These are phyloP conservation scores for Cladosporium oxysporum DNA, from an alignment of 2,329 filamentous ascomycete species.

Conservation along the genomic window DNA sequence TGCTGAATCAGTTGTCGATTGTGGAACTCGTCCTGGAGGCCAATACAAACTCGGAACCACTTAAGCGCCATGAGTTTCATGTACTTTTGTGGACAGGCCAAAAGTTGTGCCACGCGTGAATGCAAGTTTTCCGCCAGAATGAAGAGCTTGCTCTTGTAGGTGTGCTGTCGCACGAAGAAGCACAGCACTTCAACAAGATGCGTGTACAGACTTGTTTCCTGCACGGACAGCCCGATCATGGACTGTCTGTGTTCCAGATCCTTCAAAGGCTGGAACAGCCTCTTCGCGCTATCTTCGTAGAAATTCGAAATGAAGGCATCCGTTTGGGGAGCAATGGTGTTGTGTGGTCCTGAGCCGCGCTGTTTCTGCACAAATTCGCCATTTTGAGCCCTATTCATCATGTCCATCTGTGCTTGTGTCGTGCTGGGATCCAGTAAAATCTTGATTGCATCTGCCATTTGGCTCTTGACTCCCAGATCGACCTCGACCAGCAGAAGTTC, in stretches of 20 bases:
- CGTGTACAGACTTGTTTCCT: conserved; percentile 85
- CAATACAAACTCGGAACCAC: conserved; percentile 86
- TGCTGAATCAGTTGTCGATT: conserved; percentile 80
- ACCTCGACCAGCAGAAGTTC: conserved; percentile 88
- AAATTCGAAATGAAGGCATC: conserved; percentile 84
- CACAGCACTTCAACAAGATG: conserved; percentile 91
- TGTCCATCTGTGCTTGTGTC: conserved; percentile 61
- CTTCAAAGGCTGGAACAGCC: conserved; percentile 83
- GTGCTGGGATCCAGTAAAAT: conserved; percentile 78
- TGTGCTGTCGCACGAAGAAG: conserved; percentile 90
- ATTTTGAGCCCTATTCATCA: conserved; percentile 55
- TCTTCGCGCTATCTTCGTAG: conserved; percentile 82
- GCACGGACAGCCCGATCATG: conserved; percentile 65
- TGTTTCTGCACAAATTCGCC: conserved; percentile 68
- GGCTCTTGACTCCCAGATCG: conserved; percentile 91
- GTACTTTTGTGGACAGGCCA: conserved; percentile 84
- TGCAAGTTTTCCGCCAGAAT: conserved; percentile 78
- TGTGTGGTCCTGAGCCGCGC: conserved; percentile 40
- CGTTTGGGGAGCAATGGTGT: conserved; percentile 62
- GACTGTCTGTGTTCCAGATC: conserved; percentile 66
- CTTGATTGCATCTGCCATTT: conserved; percentile 93
- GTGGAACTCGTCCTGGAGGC: conserved; percentile 88
- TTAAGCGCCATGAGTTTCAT: conserved; percentile 88
- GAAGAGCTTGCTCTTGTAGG: conserved; percentile 83
- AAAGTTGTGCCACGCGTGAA: conserved; percentile 76